A percentile compares a stretch with the other conserved stretches of the same genome.
Conservation (phyloP, 2,329 filamentous ascomycete genomes). For the Aspergillus unguis region DNA sequence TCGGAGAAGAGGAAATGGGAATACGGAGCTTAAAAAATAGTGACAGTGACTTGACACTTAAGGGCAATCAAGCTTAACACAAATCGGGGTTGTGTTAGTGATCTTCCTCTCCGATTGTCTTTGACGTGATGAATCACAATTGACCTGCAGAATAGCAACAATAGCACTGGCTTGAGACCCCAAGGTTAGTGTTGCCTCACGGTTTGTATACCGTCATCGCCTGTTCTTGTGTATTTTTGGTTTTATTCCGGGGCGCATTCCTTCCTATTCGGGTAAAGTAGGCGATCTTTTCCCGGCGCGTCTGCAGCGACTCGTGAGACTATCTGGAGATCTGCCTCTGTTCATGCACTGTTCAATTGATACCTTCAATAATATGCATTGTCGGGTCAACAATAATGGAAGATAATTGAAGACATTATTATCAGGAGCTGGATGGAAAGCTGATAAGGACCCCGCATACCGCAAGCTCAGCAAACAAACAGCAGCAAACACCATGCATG, state of each 20-base stretch:
- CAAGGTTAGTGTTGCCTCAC: constrained; percentile 1
- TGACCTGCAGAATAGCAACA: too few species aligned
- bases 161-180: background rate
- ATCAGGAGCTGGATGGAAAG: too few species aligned
- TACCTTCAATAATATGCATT: background rate
- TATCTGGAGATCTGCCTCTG: background rate
- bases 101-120: background rate
- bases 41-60: background rate
- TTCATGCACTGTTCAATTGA: background rate
- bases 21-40: constrained; percentile 9
- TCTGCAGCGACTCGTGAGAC: background rate
- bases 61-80: too few species aligned
- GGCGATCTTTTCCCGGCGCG: constrained; percentile 5
- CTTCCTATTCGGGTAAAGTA: constrained; percentile 2
- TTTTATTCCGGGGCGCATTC: background rate
- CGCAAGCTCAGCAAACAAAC: background rate
- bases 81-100: too few species aligned
- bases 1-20: constrained; percentile 12
- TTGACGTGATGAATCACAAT: constrained; percentile 3
- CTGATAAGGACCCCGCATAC: background rate
- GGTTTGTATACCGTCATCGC: constrained; percentile 5
- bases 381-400: too few species aligned
- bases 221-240: background rate
- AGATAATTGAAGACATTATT: too few species aligned
- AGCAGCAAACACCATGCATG: too few species aligned